A percentile compares a stretch with the other conserved stretches of the same genome.
phyloP scores from a whole-genome alignment of 179 eudicot genomes.

The Nepenthes alata region DNA sequence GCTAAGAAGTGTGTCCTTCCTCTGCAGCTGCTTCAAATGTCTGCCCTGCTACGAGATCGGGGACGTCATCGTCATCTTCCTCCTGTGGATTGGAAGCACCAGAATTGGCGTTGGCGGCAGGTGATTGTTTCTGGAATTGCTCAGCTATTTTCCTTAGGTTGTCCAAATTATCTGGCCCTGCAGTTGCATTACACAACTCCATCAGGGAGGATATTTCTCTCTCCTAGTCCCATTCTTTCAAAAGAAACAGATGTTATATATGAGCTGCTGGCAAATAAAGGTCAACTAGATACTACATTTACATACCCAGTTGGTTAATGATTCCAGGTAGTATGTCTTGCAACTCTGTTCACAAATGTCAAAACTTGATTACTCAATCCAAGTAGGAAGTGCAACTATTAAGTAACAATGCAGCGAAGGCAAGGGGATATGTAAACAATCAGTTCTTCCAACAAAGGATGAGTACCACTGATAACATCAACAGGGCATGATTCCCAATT shows the following conservation, averaged over 20 bases:
- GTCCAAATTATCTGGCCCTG: slow-evolving; percentile 94
- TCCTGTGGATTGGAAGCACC: slow-evolving; percentile 20
- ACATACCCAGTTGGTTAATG: slow-evolving; percentile 76
- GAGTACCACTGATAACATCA: too few relatives aligned
- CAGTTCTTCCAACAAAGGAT: too few relatives aligned
- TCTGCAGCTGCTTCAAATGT: slow-evolving; percentile 94
- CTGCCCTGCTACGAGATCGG: slow-evolving; percentile 85
- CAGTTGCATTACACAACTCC: background rate
- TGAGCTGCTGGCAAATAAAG: background rate
- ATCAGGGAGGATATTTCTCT: too few relatives aligned
- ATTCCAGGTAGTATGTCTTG: slow-evolving; percentile 89
- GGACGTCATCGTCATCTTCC: slow-evolving; percentile 86
- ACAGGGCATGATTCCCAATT: too few relatives aligned
- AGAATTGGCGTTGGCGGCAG: slow-evolving; percentile 30
- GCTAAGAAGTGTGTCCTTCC: slow-evolving; percentile 26
- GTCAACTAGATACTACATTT: background rate
- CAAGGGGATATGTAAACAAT: too few relatives aligned
- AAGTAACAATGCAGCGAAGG: too few relatives aligned
- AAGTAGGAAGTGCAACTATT: too few relatives aligned
- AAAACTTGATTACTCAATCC: too few relatives aligned
- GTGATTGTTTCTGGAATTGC: slow-evolving; percentile 59
- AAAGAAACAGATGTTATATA: too few relatives aligned
- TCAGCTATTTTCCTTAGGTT: slow-evolving; percentile 76
- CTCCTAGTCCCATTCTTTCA: too few relatives aligned
- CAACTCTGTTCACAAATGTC: slow-evolving; percentile 38